Percentiles rank a stretch among this genome's conserved stretches.
Conservation (phyloP, 306 rosid genomes). For the Sicyos edulis region DNA sequence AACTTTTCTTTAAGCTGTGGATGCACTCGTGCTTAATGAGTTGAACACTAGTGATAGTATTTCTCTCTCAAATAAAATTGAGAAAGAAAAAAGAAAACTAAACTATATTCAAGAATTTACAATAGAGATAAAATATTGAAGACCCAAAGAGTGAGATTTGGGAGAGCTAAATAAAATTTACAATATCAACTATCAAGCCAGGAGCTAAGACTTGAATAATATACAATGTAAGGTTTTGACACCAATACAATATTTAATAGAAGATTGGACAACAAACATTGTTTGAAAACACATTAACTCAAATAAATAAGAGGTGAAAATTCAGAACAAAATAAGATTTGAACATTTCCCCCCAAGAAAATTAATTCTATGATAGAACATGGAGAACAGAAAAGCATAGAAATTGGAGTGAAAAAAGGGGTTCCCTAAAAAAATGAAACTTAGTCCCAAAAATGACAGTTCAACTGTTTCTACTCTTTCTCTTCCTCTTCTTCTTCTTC, state of each 20-base stretch:
- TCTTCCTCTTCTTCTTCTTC: slow-evolving; percentile 66
- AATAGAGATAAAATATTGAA: too few species aligned
- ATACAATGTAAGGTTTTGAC: neutral
- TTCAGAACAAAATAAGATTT: neutral
- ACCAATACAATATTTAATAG: too few species aligned
- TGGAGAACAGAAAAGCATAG: neutral
- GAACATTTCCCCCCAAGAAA: neutral
- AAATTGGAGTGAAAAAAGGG: neutral
- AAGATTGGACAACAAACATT: neutral
- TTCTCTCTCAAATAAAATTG: too few species aligned
- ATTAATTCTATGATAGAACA: neutral
- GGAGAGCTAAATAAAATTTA: neutral
- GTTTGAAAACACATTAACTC: neutral
- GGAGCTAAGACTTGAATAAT: neutral
- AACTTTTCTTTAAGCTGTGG: too few species aligned
- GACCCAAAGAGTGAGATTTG: too few species aligned
- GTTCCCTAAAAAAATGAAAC: slow-evolving; percentile 6
- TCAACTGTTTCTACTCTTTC: slow-evolving; percentile 25
- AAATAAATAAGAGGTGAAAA: neutral
- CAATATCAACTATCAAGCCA: neutral
- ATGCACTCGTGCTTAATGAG: too few species aligned
- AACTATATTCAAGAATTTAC: too few species aligned
- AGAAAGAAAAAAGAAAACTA: too few species aligned
- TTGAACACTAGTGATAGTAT: too few species aligned
- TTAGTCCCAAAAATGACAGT: neutral